Base-by-base conservation (phyloP, 176 grass and related monocot genomes). In the Puccinellia tenuiflora region DNA sequence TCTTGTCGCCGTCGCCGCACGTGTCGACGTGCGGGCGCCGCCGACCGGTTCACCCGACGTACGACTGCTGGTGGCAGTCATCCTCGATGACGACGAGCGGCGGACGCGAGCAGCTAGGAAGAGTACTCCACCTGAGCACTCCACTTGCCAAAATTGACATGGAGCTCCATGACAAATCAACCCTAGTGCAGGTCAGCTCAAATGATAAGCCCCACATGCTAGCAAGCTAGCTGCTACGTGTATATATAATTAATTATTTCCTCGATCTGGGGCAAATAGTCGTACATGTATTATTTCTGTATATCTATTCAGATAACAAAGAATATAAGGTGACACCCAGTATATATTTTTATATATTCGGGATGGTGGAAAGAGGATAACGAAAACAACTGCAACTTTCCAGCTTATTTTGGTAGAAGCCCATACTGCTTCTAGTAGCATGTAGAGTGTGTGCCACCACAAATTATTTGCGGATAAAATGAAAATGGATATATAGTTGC, bases 351-450 rank as follows among this genome's bases (percentile, higher is more conserved):
- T 39, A 0, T 2, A 79, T 43, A 4, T 5, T 47, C 1, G 17
- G 22, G 46, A 47, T 67, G 47, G 35, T 52, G 37, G 64, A 28
- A 55, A 38, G 68, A 57, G 7, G 24, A 68, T 84, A 84, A 9
- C 45, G 8, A 69, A 84, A 53, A 61, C 15, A 69, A 71, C 7
- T 69, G 62, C 52, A 40, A 26, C 16, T 89, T 81, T 85, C 25
- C 83, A 45, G 83, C 43, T 66, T 52, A 40, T 52, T 52, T 64
- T 46, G 63, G 63, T 72, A 35, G 20, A 55, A 18, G 26, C 59
- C 87, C 87, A 89, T 81, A 71, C 77, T 25, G 76, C 76, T 45
- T 60, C 15, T 73, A 48, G 40, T 68, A 66, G n/a, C 20, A 54
- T 1, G 52, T 54, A 54, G 33, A 76, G 62, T 16, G 46, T 18